A percentile compares a stretch with the other conserved stretches of the same genome.
Conservation (phyloP, 371 early-diverging fungal species). For the Mortierella sp. region DNA sequence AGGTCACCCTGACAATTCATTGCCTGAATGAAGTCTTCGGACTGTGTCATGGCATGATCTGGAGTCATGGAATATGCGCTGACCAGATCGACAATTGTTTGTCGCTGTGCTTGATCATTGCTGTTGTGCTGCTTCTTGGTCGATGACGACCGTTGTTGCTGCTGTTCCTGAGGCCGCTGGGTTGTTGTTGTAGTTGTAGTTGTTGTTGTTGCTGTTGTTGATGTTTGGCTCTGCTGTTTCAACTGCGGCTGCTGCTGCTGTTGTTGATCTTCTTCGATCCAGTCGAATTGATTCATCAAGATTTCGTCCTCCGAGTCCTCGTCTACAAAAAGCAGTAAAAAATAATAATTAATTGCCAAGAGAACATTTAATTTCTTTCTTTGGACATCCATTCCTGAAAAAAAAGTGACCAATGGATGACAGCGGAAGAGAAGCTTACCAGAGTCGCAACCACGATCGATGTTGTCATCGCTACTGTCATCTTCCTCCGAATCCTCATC, state of each 20-base stretch:
- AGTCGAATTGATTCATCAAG: conserved; percentile 56
- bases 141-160: not conserved
- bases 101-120: conserved; percentile 1
- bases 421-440: conserved; percentile 14
- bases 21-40: conserved; percentile 40
- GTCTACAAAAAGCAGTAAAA: conserved; percentile 19
- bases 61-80: conserved; percentile 13
- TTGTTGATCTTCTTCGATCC: conserved; percentile 51
- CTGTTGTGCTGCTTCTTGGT: conserved; percentile 1
- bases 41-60: conserved; percentile 45
- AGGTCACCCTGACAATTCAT: conserved; percentile 34
- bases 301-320: conserved; percentile 51
- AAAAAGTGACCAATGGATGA: not conserved
- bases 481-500: conserved; percentile 3
- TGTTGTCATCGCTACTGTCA: conserved; percentile 45
- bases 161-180: not conserved
- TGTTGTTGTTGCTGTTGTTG: not conserved
- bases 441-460: conserved; percentile 34
- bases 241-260: conserved; percentile 17
- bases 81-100: not conserved
- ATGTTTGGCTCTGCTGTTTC: not conserved
- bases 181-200: not conserved
- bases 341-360: conserved; percentile 1
- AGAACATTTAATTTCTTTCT: not conserved
- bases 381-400: not conserved